Base-by-base conservation (phyloP, 805 yeast genomes). In the Lipomyces starkeyi region DNA sequence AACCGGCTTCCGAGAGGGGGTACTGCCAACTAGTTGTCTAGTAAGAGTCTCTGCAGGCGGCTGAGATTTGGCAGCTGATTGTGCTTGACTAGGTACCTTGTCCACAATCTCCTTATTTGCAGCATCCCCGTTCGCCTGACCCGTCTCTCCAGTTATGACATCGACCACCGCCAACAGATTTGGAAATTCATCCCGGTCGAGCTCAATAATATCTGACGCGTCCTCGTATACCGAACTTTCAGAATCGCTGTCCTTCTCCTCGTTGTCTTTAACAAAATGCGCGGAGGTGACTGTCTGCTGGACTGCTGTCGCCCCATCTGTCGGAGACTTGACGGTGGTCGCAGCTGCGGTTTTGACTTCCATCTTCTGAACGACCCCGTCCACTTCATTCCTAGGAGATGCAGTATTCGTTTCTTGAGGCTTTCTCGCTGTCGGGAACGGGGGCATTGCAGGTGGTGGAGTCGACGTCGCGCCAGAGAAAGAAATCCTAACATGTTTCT, bases 21-120 rank as follows among this genome's bases (percentile, higher is more conserved):
- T n/a, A 43, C 49, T 22, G 52, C 43, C 32, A 11, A 29, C 49
- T 40, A 11, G 55, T 9, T 20, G 61, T 34, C 22, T n/a, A 32
- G 47, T 6, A n/a, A 2, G 97, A 93, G 84, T 90, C 92, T 83
- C 90, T 86, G 72, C 97, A 91, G 81, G 91, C 97, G 69, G 91
- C 17, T 14, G 40, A 11, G 5, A 37, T 37, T 37, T 37, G 49
- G n/a, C 22, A 17, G 49, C 49, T n/a, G 20, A 5, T 43, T 5
- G 49, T n/a, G 9, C 9, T n/a, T 7, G 22, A 43, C 9, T 43
- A 17, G 8, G 22, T n/a, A n/a, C 20, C 88, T 79, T 88, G 88
- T 71, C 93, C 97, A 81, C 97, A 43, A 43, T 43, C 22, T 43
- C 97, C 85, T 91, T 89, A 80, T 98, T 22, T 54, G 9, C n/a